Percentiles rank a stretch among this genome's conserved stretches.
Conservation (phyloP, 371 early-diverging fungal genomes). For the Rhizopus arrhizus region DNA sequence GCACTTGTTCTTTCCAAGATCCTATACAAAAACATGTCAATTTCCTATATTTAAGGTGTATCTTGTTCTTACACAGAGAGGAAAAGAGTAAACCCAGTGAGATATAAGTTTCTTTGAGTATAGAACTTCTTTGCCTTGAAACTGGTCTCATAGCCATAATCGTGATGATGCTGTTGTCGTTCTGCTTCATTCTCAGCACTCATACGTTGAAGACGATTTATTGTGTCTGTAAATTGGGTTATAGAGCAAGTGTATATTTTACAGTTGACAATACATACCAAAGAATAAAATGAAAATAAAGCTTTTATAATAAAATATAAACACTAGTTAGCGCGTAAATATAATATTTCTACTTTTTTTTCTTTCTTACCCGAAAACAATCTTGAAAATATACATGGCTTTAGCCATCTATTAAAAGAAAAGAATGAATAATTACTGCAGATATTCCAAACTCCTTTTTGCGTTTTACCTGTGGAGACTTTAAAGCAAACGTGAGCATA, state of each 20-base stretch:
- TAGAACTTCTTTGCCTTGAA: slow-evolving; percentile 75
- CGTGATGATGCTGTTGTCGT: slow-evolving; percentile 29
- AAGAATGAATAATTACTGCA: not conserved
- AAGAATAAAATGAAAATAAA: slow-evolving; percentile 61
- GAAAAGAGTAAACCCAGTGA: slow-evolving; percentile 86
- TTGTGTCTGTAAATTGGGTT: slow-evolving; percentile 49
- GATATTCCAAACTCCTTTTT: not conserved
- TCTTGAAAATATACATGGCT: slow-evolving; percentile 51
- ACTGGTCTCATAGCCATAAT: slow-evolving; percentile 55
- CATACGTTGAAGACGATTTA: slow-evolving; percentile 64
- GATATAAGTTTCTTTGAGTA: slow-evolving; percentile 85
- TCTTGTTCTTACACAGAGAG: slow-evolving; percentile 61
- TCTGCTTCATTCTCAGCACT: slow-evolving; percentile 38
- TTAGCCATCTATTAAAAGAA: slow-evolving; percentile 35
- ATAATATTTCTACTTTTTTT: not conserved
- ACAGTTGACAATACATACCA: slow-evolving; percentile 36
- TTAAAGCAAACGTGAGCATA: slow-evolving; percentile 51
- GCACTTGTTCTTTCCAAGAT: slow-evolving; percentile 73
- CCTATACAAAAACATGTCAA: slow-evolving; percentile 10
- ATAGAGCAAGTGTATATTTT: not conserved
- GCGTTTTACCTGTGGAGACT: slow-evolving; percentile 33
- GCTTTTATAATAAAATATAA: slow-evolving; percentile 20
- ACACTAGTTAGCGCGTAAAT: not conserved
- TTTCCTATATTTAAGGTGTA: too few species aligned
- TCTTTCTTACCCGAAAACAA: slow-evolving; percentile 57